Conservation (phyloP, 495 filamentous ascomycete species). For the Penicillium mononematosum region DNA sequence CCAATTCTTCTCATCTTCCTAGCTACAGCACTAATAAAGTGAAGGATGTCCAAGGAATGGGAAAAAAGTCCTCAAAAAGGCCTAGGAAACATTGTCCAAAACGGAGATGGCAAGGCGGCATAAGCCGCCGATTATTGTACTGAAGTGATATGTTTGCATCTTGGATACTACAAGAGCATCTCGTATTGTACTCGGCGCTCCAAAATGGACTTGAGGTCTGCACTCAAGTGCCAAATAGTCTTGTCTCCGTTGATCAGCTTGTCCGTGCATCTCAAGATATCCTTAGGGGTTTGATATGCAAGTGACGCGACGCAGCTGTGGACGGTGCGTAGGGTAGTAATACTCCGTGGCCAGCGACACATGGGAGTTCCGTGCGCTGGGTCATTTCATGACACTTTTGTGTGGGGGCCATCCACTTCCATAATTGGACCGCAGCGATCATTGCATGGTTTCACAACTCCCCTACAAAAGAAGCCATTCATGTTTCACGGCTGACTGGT, state of each 20-base stretch:
- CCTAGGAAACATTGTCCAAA: too few relatives aligned
- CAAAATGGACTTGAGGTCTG: neutral
- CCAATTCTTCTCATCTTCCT: too few relatives aligned
- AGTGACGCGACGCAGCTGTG: neutral
- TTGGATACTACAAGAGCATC: neutral
- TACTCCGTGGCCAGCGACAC: neutral
- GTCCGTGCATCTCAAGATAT: neutral
- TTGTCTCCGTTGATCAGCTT: neutral
- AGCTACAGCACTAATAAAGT: too few relatives aligned
- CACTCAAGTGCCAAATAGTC: neutral
- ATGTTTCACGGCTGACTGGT: neutral
- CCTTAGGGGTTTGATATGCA: neutral
- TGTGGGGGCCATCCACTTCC: slow-evolving; percentile 4
- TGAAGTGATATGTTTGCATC: neutral
- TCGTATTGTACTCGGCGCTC: neutral
- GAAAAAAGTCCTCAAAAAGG: too few relatives aligned
- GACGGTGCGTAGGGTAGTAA: neutral
- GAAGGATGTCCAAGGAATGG: too few relatives aligned
- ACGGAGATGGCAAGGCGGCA: too few relatives aligned
- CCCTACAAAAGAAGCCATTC: neutral
- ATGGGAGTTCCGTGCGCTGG: too few relatives aligned
- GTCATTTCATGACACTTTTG: neutral
- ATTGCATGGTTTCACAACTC: neutral
- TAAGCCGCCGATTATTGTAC: too few relatives aligned
- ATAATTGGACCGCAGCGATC: slow-evolving; percentile 8